These are phyloP conservation scores for Eimeria praecox DNA, from an alignment of 169 alveolate genomes.

Conservation along the genomic window DNA sequence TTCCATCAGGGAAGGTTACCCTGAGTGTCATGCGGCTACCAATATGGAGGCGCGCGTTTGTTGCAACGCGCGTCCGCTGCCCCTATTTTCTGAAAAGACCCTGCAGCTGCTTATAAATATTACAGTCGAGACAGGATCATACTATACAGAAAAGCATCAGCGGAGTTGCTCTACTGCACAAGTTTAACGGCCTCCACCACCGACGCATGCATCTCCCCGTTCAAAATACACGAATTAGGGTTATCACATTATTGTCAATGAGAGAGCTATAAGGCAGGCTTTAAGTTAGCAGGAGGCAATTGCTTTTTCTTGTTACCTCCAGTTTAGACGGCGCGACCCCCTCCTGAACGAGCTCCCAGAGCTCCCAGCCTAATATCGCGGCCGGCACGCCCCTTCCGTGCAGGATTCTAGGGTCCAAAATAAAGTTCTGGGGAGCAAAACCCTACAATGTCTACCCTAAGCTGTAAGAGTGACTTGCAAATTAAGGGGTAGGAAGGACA, in stretches of 20 bases:
- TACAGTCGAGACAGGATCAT: not conserved
- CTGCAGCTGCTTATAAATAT: not conserved
- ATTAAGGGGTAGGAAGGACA: not conserved
- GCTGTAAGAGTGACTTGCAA: not conserved
- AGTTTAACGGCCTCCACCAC: not conserved
- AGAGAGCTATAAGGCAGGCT: not conserved
- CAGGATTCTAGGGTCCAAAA: constrained; percentile 7
- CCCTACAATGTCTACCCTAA: not conserved
- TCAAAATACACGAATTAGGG: not conserved
- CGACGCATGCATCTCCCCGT: not conserved
- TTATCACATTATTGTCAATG: no score
- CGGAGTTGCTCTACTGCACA: not conserved
- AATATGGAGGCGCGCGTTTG: not conserved
- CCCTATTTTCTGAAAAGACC: not conserved
- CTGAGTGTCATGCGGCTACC: not conserved
- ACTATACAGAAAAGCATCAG: not conserved
- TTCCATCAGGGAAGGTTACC: constrained; percentile 18
- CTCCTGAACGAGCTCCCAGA: not conserved
- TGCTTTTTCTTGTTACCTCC: not conserved
- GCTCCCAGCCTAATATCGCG: not conserved
- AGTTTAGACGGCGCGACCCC: not conserved
- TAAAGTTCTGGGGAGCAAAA: not conserved
- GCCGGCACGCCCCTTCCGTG: not conserved
- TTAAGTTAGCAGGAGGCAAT: not conserved
- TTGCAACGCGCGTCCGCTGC: not conserved